Base-by-base conservation (phyloP, 140 eudicot genomes). In the Flaveria floridana region DNA sequence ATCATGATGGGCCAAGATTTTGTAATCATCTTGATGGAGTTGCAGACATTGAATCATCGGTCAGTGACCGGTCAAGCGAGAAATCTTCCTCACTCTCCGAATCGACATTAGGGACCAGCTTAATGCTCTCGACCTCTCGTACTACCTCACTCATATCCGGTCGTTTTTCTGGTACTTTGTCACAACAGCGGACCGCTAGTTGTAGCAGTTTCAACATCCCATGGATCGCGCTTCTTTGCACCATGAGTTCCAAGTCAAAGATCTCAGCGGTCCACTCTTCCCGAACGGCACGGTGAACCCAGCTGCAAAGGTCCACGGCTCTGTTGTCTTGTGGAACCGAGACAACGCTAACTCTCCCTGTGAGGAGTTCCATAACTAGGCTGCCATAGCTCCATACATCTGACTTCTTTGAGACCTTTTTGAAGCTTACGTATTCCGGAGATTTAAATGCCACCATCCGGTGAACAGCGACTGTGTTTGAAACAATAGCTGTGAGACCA, bases 241-340 rank as follows among this genome's bases (percentile, higher is more conserved):
- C 82, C 66, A 85, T 79, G 28, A 89, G 82, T 78, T 91, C 97
- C 66, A 74, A 64, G 53, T 91, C 97, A 48, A 91, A 91, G 6
- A 91, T 85, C 93, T 89, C 96, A 8, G 91, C 97, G 1, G 97
- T 91, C 97, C 97, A 91, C 71, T 91, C 96, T 84, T 91, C 97
- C 44, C 92, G 87, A 41, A 91, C 89, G 3, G 95, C 97, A 4
- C 90, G 87, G 20, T 91, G 87, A 16, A 91, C 96, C 96, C 97
- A 91, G 39, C 70, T 79, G 70, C 91, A 82, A 0, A 91, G 93
- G 61, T 91, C 97, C 76, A 85, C 84, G 20, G 85, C 97, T 46
- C 74, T 83, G 47, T 48, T 74, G 70, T 84, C 96, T 56, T 72
- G 75, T 70, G 89, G 82, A 13, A 82, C 87, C 9, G 95, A 85